Evolutionary conservation across 1,284 basidiomycete species (phyloP).

Genomic region (Quambalaria eucalypti): DNA sequence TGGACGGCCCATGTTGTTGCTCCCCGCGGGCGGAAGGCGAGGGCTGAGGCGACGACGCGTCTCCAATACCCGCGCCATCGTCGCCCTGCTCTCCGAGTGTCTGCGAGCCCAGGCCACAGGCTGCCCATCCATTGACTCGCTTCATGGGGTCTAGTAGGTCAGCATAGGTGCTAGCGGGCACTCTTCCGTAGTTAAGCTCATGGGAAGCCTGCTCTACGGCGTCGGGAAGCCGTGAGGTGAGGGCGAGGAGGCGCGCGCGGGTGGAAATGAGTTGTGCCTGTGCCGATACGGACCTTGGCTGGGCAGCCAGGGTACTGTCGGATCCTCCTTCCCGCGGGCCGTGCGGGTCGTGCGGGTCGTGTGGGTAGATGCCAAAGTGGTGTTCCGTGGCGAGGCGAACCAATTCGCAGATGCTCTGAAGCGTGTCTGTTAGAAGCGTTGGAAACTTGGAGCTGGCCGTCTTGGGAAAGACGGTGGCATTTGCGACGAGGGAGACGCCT

Average conservation of each 20-base stretch:
- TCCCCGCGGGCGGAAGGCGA: too few relatives aligned
- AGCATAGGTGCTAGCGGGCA: slow-evolving; percentile 15
- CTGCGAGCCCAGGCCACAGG: slow-evolving; percentile 21
- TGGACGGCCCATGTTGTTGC: too few relatives aligned
- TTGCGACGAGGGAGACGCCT: slow-evolving; percentile 18
- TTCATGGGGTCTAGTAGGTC: slow-evolving; percentile 12
- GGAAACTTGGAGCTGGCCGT: slow-evolving; percentile 18
- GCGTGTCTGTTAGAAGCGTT: slow-evolving; percentile 6
- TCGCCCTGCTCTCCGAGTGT: neutral
- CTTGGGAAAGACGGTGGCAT: slow-evolving; percentile 20
- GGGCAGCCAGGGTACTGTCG: slow-evolving; percentile 7
- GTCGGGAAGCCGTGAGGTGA: too few relatives aligned
- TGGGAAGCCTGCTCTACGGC: slow-evolving; percentile 21
- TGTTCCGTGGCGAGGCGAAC: slow-evolving; percentile 15
- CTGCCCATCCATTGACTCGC: slow-evolving; percentile 24
- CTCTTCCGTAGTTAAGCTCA: slow-evolving; percentile 20
- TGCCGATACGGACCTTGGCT: too few relatives aligned
- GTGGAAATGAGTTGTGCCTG: too few relatives aligned
- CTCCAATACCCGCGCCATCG: neutral
- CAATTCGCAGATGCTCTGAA: slow-evolving; percentile 13
- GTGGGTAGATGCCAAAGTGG: slow-evolving; percentile 10
- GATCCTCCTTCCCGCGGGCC: slow-evolving; percentile 6
- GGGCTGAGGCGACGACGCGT: neutral
- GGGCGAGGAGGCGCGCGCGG: too few relatives aligned
- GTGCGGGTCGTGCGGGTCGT: neutral